Percentiles rank a stretch among this genome's conserved stretches.
phyloP scores from a whole-genome alignment of 768 basidiomycete species.

The Tylopilus plumbeoviolaceoides region DNA sequence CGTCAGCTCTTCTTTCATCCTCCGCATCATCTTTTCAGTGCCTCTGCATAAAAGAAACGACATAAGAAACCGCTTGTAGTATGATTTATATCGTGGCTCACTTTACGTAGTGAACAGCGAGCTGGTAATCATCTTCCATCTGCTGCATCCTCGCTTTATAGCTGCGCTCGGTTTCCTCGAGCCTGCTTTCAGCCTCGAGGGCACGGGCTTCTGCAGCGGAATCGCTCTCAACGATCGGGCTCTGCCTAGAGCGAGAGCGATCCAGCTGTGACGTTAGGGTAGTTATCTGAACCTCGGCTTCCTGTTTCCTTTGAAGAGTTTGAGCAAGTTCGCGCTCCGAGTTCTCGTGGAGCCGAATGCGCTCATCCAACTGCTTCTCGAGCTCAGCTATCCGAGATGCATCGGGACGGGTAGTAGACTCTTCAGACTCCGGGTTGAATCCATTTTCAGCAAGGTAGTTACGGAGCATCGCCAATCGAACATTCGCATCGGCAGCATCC shows the following conservation, averaged over 20 bases:
- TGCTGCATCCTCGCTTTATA: constrained; percentile 81
- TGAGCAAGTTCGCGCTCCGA: constrained; percentile 73
- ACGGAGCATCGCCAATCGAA: constrained; percentile 76
- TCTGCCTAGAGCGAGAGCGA: constrained; percentile 53
- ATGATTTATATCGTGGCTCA: constrained; percentile 39
- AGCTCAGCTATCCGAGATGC: constrained; percentile 63
- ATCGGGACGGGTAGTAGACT: constrained; percentile 34
- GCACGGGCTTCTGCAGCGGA: constrained; percentile 44
- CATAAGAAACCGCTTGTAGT: constrained; percentile 13
- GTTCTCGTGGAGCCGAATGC: constrained; percentile 65
- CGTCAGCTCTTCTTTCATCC: constrained; percentile 91
- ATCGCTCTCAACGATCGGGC: constrained; percentile 41
- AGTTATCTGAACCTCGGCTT: constrained; percentile 67
- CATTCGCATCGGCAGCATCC: constrained; percentile 61
- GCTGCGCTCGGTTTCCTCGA: constrained; percentile 72
- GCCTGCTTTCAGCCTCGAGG: constrained; percentile 69
- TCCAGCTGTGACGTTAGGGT: constrained; percentile 66
- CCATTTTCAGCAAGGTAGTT: constrained; percentile 88
- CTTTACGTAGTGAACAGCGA: constrained; percentile 98
- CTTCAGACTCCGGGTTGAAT: constrained; percentile 72
- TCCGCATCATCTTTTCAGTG: constrained; percentile 96
- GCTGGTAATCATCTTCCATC: constrained; percentile 93
- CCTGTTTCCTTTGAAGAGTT: constrained; percentile 61
- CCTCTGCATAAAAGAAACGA: constrained; percentile 49
- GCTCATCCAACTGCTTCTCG: constrained; percentile 73